Conservation (phyloP, 257 asterid species). For the Ligustrum vulgare region DNA sequence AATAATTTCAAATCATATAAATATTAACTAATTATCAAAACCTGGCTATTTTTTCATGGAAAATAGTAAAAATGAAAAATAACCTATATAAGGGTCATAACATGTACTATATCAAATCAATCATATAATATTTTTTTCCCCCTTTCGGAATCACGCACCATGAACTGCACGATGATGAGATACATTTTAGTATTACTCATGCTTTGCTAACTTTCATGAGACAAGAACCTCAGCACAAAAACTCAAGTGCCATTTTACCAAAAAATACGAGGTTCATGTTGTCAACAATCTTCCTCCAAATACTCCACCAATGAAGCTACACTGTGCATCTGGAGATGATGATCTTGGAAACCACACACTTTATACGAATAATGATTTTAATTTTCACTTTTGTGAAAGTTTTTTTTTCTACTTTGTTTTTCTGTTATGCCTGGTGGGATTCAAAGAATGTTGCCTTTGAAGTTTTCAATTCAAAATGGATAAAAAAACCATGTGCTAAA, state of each 20-base stretch:
- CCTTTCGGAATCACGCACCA: background rate
- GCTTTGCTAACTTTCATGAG: background rate
- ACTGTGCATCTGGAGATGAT: slow-evolving; percentile 4
- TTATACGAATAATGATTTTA: background rate
- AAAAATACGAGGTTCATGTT: background rate
- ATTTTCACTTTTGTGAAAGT: background rate
- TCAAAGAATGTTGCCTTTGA: background rate
- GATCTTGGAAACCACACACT: background rate
- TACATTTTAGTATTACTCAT: background rate
- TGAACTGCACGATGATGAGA: background rate
- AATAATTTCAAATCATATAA: no score
- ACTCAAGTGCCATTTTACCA: background rate
- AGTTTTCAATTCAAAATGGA: background rate
- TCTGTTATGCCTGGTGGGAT: slow-evolving; percentile 11
- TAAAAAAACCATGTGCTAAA: background rate
- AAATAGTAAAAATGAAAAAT: background rate
- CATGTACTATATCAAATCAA: background rate
- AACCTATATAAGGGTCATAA: background rate
- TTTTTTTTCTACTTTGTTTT: background rate
- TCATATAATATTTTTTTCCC: background rate
- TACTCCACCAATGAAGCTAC: background rate
- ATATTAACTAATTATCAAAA: no score
- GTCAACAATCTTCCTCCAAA: slow-evolving; percentile 8
- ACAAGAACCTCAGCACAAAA: background rate
- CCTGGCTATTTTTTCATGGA: no score